Conservation (phyloP, 2,329 filamentous ascomycete genomes). For the Fusarium paranaense region DNA sequence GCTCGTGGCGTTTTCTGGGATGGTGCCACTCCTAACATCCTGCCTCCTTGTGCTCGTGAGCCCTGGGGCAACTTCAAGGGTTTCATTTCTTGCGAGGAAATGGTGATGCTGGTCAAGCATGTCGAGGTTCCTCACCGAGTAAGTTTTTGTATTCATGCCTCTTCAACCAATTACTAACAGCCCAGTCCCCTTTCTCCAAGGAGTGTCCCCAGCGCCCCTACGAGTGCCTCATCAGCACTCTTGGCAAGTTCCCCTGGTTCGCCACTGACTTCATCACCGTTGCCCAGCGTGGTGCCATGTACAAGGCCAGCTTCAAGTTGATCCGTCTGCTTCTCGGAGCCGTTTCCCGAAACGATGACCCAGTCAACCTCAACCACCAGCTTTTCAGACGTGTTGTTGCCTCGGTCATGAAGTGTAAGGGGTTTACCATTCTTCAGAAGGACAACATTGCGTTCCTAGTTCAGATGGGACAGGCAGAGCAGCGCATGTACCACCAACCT, state of each 20-base stretch:
- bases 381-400: constrained; percentile 65
- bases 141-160: constrained; percentile 48
- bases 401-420: constrained; percentile 67
- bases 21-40: constrained; percentile 56
- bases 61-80: constrained; percentile 68
- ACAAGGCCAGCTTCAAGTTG: constrained; percentile 62
- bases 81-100: constrained; percentile 72
- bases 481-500: constrained; percentile 60
- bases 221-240: constrained; percentile 73
- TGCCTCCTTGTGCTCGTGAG: constrained; percentile 49
- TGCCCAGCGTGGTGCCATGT: constrained; percentile 65
- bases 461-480: constrained; percentile 50
- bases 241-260: constrained; percentile 74
- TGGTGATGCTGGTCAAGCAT: constrained; percentile 73
- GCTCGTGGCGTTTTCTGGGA: constrained; percentile 68
- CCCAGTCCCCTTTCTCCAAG: constrained; percentile 68
- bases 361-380: constrained; percentile 61
- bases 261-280: constrained; percentile 68
- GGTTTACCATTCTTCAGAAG: constrained; percentile 72
- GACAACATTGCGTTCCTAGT: constrained; percentile 65
- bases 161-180: background rate
- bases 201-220: constrained; percentile 73
- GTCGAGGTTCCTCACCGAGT: constrained; percentile 72
- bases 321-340: constrained; percentile 58
- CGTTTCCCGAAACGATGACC: constrained; percentile 53